Conservation (phyloP, 78 protist species). For the Isochrysis galbana region DNA sequence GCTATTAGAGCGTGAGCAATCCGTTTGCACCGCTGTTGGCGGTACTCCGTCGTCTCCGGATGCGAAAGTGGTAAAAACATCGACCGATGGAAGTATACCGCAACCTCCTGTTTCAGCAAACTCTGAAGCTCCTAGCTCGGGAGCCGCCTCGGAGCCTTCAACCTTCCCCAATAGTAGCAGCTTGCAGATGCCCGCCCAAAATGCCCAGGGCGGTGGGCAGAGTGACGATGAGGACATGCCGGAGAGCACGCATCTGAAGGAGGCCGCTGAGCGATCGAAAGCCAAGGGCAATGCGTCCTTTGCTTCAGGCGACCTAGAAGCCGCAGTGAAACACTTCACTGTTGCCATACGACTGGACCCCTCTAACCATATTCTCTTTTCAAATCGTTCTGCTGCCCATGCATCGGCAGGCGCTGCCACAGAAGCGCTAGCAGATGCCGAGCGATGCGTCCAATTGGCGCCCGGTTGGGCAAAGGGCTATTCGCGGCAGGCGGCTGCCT, state of each 20-base stretch:
- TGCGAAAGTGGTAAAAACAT: not conserved
- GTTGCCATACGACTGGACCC: slow-evolving; percentile 56
- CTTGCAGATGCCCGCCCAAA: too few relatives aligned
- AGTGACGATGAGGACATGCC: too few relatives aligned
- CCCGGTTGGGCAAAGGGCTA: slow-evolving; percentile 54
- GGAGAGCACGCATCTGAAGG: not conserved
- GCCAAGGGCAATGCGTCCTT: slow-evolving; percentile 44
- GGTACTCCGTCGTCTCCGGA: not conserved
- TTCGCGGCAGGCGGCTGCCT: slow-evolving; percentile 41
- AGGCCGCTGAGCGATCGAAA: not conserved
- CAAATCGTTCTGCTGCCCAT: slow-evolving; percentile 44
- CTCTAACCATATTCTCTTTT: not conserved
- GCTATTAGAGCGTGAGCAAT: not conserved
- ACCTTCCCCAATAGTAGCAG: too few relatives aligned
- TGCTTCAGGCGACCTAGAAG: not conserved
- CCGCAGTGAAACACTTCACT: slow-evolving; percentile 47
- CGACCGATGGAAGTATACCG: not conserved
- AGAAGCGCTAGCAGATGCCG: slow-evolving; percentile 51
- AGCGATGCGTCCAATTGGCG: not conserved
- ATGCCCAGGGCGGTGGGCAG: too few relatives aligned
- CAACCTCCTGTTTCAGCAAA: not conserved
- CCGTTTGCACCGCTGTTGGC: not conserved
- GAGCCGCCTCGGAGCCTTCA: not conserved
- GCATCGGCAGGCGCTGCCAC: not conserved
- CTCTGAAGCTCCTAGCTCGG: not conserved